Evolutionary conservation across 1,284 basidiomycete genomes (phyloP).

Genomic region (Nidula niveotomentosa): DNA sequence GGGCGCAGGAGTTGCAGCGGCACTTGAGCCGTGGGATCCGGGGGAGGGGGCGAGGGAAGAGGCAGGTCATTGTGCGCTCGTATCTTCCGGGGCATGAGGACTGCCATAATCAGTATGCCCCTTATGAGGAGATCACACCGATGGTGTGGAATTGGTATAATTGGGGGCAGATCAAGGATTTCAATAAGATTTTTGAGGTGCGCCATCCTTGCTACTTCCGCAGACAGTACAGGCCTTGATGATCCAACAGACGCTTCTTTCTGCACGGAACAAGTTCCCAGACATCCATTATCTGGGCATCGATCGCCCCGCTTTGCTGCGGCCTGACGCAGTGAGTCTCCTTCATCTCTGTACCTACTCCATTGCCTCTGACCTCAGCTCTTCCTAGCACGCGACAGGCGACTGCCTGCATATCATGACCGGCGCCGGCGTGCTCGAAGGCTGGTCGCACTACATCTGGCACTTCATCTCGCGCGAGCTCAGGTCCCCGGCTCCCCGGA

Average conservation of each 20-base stretch:
- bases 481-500: not conserved
- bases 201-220: slow-evolving; percentile 4
- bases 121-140: slow-evolving; percentile 41
- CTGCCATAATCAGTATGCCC: slow-evolving; percentile 46
- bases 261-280: slow-evolving; percentile 35
- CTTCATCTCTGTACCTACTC: not conserved
- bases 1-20: slow-evolving; percentile 50
- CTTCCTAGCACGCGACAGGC: slow-evolving; percentile 46
- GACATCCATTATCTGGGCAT: slow-evolving; percentile 59
- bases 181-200: slow-evolving; percentile 58
- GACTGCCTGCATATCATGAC: slow-evolving; percentile 68
- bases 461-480: slow-evolving; percentile 50
- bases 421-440: slow-evolving; percentile 64
- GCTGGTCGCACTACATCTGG: slow-evolving; percentile 73
- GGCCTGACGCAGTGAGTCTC: slow-evolving; percentile 59
- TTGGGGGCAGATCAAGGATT: slow-evolving; percentile 58
- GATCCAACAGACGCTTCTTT: slow-evolving; percentile 37
- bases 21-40: slow-evolving; percentile 9
- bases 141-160: slow-evolving; percentile 55
- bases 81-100: slow-evolving; percentile 66
- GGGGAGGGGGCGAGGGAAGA: slow-evolving; percentile 16
- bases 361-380: not conserved
- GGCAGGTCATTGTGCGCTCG: slow-evolving; percentile 56
- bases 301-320: slow-evolving; percentile 54
- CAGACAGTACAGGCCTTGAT: slow-evolving; percentile 4